phyloP scores from a whole-genome alignment of 768 basidiomycete species.

The Scleroderma citrinum region DNA sequence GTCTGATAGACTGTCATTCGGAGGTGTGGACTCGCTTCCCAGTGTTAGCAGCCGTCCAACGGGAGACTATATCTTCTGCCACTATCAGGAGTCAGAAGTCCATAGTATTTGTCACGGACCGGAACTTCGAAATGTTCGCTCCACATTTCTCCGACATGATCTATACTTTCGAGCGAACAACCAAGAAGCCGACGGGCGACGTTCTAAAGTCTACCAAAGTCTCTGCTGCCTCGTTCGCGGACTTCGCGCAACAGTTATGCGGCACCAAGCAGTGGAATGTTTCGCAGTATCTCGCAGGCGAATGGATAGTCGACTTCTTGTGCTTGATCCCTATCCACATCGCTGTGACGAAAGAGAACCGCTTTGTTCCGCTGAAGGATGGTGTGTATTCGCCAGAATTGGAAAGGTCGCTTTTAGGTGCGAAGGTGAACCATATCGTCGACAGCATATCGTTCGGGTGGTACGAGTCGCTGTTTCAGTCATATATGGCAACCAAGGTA shows the following conservation, averaged over 20 bases:
- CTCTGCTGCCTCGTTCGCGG: conserved; percentile 16
- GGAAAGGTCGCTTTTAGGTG: conserved; percentile 47
- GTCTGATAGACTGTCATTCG: conserved; percentile 41
- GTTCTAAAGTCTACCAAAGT: conserved; percentile 32
- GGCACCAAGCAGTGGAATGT: conserved; percentile 12
- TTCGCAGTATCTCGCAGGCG: conserved; percentile 43
- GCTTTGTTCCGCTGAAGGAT: conserved; percentile 51
- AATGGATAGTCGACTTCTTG: conserved; percentile 52
- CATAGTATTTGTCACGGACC: conserved; percentile 38
- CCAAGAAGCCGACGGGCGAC: conserved; percentile 42
- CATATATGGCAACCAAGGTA: conserved; percentile 47
- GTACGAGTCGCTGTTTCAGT: conserved; percentile 53
- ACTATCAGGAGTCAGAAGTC: conserved; percentile 21
- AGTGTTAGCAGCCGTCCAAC: conserved; percentile 41
- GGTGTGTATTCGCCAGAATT: conserved; percentile 40
- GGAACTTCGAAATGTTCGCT: conserved; percentile 24
- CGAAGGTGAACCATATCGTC: conserved; percentile 44
- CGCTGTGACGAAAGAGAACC: conserved; percentile 47
- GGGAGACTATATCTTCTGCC: conserved; percentile 31
- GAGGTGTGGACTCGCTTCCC: conserved; percentile 54
- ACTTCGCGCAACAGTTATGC: conserved; percentile 10
- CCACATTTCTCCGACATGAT: conserved; percentile 39
- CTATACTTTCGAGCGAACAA: conserved; percentile 36
- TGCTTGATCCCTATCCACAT: conserved; percentile 57
- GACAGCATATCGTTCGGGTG: conserved; percentile 47